Conservation (phyloP, 192 early-diverging fungal species). For the Piromyces finnis region DNA sequence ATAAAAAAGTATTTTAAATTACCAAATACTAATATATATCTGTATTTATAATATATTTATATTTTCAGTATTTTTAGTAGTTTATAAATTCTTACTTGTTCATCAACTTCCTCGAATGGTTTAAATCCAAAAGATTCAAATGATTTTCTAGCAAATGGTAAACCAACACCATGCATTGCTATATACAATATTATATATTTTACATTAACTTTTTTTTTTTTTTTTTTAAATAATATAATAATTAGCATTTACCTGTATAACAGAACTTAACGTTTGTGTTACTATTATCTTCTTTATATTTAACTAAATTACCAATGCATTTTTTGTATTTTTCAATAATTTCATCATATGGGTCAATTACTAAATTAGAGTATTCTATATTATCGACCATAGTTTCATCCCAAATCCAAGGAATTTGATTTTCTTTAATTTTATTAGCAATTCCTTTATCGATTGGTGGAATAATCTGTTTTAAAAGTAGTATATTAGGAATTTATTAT, state of each 20-base stretch:
- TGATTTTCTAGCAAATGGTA: constrained; percentile 47
- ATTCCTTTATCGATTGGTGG: constrained; percentile 71
- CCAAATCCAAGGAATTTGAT: constrained; percentile 55
- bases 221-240: too few relatives aligned
- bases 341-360: constrained; percentile 31
- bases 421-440: constrained; percentile 43
- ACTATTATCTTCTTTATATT: neutral
- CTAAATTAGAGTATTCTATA: constrained; percentile 5
- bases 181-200: too few relatives aligned
- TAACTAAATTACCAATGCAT: constrained; percentile 17
- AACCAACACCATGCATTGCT: constrained; percentile 90
- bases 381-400: constrained; percentile 36
- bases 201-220: too few relatives aligned
- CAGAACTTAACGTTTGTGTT: neutral
- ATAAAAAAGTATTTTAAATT: too few relatives aligned
- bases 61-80: neutral
- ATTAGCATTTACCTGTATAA: neutral
- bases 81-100: constrained; percentile 24
- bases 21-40: too few relatives aligned
- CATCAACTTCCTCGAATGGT: constrained; percentile 36
- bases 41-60: too few relatives aligned
- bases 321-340: constrained; percentile 58
- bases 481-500: too few relatives aligned
- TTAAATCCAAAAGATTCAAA: constrained; percentile 51
- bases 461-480: constrained; percentile 66